Evolutionary conservation across 1,284 basidiomycete genomes (phyloP), one percentile per base, ranked within the genome.

Genomic region (Sporisorium sorghi): DNA sequence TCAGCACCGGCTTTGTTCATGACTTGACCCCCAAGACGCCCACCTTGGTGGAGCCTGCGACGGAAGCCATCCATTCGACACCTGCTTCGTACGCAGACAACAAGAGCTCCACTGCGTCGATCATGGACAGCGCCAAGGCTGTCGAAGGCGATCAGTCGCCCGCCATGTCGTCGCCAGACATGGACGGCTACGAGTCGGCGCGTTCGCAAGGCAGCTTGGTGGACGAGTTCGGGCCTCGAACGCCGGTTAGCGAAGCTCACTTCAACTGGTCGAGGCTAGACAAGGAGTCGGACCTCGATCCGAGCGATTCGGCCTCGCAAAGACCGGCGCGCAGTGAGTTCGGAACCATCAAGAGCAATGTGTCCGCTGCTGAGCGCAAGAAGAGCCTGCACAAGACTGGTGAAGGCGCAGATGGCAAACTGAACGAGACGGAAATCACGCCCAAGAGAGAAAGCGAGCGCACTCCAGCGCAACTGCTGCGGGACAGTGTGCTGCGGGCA

Each of bases 291-390:
- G 75, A 78, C 12, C 55, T 81, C 24, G 33, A 59, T 12, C 79
- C 79, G 15, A 73, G 70, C 49, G 79, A 81, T 39, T 79, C 77
- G 46, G 79, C 79, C 8, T 76, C 73, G 10, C 77, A 81, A 42
- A 54, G 79, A 19, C 77, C 77, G 19, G 67, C 76, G 17, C 58
- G 77, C 8, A 78, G 76, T 59, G 72, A 78, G 24, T 58, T 49
- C 26, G 74, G 74, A 0, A 77, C 71, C 26, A 65, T 77, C 60
- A 71, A 63, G 35, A 74, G 72, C 63, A 59, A 42, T 17, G 52
- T 60, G 0, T 61, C 56, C 11, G 49, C 28, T 26, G 28, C 49
- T 14, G 73, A 74, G 23, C 57, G 59, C 40, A 60, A 58, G 35
- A 58, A 37, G n/a, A 60, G 67, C 58, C 19, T 50, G 12, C 35